Evolutionary conservation across 148 eudicot genomes (phyloP), one percentile per base, ranked within the genome.

Genomic region (Mesembryanthemum crystallinum): DNA sequence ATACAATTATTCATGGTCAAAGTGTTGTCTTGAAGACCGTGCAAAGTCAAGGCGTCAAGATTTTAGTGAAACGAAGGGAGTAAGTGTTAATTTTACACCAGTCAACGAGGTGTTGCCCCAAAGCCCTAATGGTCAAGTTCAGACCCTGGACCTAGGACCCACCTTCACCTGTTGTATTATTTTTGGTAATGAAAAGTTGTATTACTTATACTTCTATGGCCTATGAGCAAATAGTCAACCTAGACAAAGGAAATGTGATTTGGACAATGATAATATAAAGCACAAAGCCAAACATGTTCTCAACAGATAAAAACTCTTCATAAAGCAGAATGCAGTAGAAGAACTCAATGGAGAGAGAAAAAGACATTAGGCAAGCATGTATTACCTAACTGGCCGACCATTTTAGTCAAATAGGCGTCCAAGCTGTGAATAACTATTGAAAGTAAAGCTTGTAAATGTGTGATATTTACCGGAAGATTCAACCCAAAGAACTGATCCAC

Each of bases 401-500:
- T 73, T 77, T 85, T 91, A 42, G 69, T 74, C 83, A 88, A 66
- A 86, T 91, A 94, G 80, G 89, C 74, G 69, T 94, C 97, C 86
- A 94, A 79, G 82, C 92, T 85, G 82, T 94, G 97, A 80, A 90
- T 86, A 68, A 92, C 73, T 70, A 91, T 78, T n/a, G 98, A 94
- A n/a, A 94, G 88, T 71, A 94, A 77, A 73, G 97, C 98, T 79
- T 90, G 97, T 64, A 94, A 80, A 81, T 94, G 98, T 42, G 95
- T 85, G 77, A 90, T 87, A 81, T 87, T 92, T 88, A 91, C 69
- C 17, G 98, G 97, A 80, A 94, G 93, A 33, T 80, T 90, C 87
- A 92, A 80, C 67, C 87, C 86, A 68, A 94, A 94, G 74, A 94
- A 86, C 73, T 91, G 98, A 79, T 86, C 97, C 75, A 87, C 90